Base-by-base conservation (phyloP, 1,284 basidiomycete genomes). In the Earliella scabrosa region DNA sequence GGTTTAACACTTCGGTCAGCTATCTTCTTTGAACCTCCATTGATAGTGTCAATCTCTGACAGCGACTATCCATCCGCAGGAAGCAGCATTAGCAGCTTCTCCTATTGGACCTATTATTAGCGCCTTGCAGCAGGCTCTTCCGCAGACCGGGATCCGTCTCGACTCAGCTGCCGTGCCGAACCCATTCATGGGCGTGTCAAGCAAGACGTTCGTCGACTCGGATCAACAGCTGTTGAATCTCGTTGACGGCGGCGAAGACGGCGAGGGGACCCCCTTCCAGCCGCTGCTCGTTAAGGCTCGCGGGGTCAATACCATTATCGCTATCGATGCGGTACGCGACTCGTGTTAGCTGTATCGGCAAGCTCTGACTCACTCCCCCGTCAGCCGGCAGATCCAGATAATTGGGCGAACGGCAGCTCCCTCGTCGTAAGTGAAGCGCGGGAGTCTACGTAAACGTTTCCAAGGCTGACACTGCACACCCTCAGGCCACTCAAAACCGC, bases 401-500 rank as follows among this genome's bases (percentile, higher is more conserved):
- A 71, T 55, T 80, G 72, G 46, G 67, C 78, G 1, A 67, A 67
- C 9, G 80, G 80, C 3, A 69, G 64, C 27, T 72, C 77, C 5
- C 50, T 81, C 21, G 73, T 81, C 47, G 79, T 79, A n/a, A n/a
- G 52, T 45, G 78, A 65, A 20, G 16, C 21, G 24, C 16, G 14
- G 5, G 13, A 23, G 16, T 4, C 23, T 26, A 11, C 16, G 18
- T 1, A 7, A 72, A 71, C 11, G 23, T 24, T 32, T 27, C 39
- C 38, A 39, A 45, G 11, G 20, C 21, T n/a, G n/a, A n/a, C n/a
- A 31, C 2, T 34, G 24, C 16, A 23, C 26, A 16, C 5, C 6
- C 16, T n/a, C 44, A 78, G 76, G 73, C 66, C 1, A 74, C 78
- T 0, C 72, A 75, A 64, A 63, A 75, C n/a, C 77, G 79, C 35